phyloP scores from a whole-genome alignment of 2,329 filamentous ascomycete species.

The Leptoxyphium fumago region DNA sequence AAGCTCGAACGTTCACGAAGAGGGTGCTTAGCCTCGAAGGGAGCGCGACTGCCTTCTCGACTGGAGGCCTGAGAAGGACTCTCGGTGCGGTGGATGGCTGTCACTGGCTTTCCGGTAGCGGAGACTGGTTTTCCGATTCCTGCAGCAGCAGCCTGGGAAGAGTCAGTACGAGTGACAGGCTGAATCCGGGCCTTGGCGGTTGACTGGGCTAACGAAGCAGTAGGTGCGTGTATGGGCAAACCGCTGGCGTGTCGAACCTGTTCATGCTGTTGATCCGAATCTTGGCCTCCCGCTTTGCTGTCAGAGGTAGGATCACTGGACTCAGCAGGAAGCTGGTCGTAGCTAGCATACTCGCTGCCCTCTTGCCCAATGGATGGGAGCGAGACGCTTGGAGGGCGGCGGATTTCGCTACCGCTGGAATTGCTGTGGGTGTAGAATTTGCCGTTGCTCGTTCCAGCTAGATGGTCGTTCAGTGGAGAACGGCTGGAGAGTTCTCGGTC shows the following conservation, averaged over 20 bases:
- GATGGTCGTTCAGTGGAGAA: slow-evolving; percentile 67
- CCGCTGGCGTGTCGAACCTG: slow-evolving; percentile 68
- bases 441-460: slow-evolving; percentile 29
- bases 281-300: slow-evolving; percentile 3
- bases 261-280: slow-evolving; percentile 31
- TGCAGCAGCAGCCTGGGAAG: slow-evolving; percentile 68
- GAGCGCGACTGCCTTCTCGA: slow-evolving; percentile 8
- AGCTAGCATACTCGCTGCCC: slow-evolving; percentile 70
- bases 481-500: slow-evolving; percentile 65
- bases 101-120: slow-evolving; percentile 13
- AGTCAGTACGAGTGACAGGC: slow-evolving; percentile 79
- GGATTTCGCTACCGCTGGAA: slow-evolving; percentile 26
- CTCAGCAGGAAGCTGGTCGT: slow-evolving; percentile 27
- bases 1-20: slow-evolving; percentile 50
- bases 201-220: slow-evolving; percentile 64
- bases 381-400: slow-evolving; percentile 60
- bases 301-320: slow-evolving; percentile 19
- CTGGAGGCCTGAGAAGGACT: neutral
- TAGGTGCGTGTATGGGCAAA: slow-evolving; percentile 76
- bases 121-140: slow-evolving; percentile 55
- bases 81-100: slow-evolving; percentile 9
- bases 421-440: slow-evolving; percentile 15
- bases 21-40: slow-evolving; percentile 32
- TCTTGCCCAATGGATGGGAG: slow-evolving; percentile 82
- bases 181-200: slow-evolving; percentile 75